These are phyloP conservation scores for Castanea crenata DNA, from an alignment of 306 rosid genomes.

Conservation along the genomic window DNA sequence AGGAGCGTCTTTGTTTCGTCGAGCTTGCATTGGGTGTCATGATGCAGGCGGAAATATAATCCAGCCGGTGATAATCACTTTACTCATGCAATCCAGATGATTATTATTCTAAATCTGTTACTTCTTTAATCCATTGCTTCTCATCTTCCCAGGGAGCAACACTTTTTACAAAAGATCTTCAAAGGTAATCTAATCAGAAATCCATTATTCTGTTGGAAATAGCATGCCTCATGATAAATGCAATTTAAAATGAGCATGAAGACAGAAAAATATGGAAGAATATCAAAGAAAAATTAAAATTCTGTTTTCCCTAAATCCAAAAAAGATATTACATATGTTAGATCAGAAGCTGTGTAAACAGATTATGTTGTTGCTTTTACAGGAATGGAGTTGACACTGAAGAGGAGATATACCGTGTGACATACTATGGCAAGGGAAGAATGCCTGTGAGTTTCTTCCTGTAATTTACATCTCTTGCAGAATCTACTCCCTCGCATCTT, in stretches of 20 bases:
- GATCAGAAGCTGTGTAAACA: background rate
- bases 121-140: slow-evolving; percentile 10
- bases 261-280: too few species aligned
- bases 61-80: slow-evolving; percentile 65
- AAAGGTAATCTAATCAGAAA: slow-evolving; percentile 47
- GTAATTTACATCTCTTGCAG: background rate
- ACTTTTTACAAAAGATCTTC: slow-evolving; percentile 66
- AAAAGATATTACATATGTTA: background rate
- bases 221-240: background rate
- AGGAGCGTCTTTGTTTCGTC: slow-evolving; percentile 69
- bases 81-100: background rate
- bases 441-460: slow-evolving; percentile 64
- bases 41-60: slow-evolving; percentile 84
- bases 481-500: slow-evolving; percentile 20
- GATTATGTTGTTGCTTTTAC: slow-evolving; percentile 14
- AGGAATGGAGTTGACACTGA: slow-evolving; percentile 85
- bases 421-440: slow-evolving; percentile 87
- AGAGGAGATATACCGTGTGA: slow-evolving; percentile 73
- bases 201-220: background rate
- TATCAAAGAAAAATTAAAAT: too few species aligned
- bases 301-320: background rate
- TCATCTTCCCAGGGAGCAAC: slow-evolving; percentile 65
- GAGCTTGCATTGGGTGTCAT: slow-evolving; percentile 89
- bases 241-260: background rate
- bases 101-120: background rate